phyloP scores from a whole-genome alignment of 352 stramenopile genomes.

The Phytophthora nicotianae region DNA sequence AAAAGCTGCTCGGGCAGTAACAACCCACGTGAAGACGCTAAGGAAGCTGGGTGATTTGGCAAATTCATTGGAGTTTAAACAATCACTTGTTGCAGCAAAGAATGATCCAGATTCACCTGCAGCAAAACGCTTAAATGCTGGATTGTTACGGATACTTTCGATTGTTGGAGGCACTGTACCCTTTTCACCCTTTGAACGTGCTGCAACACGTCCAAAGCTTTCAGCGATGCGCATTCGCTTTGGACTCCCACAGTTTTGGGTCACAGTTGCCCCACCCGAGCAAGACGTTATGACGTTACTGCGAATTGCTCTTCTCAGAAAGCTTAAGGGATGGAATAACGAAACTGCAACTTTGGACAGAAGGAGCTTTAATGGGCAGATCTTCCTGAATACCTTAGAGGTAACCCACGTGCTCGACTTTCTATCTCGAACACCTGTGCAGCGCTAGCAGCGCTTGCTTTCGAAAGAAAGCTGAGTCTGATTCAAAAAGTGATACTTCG shows the following conservation, averaged over 20 bases:
- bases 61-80: not conserved
- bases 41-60: not conserved
- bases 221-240: not conserved
- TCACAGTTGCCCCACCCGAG: not conserved
- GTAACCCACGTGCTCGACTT: no score
- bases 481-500: not conserved
- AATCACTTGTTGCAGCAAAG: not conserved
- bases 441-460: no score
- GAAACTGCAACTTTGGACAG: no score
- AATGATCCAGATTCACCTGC: not conserved
- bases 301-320: not conserved
- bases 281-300: not conserved
- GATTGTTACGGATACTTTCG: not conserved
- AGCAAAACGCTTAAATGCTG: not conserved
- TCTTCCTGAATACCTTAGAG: no score
- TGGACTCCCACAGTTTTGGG: not conserved
- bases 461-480: no score
- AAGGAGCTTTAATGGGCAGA: no score
- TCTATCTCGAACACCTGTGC: no score
- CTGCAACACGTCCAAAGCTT: not conserved
- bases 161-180: not conserved
- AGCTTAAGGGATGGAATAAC: not conserved
- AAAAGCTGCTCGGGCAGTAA: not conserved
- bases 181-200: conserved; percentile 6
- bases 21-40: not conserved